phyloP scores from a whole-genome alignment of 2,329 filamentous ascomycete species.

The Knoxdaviesia capensis region DNA sequence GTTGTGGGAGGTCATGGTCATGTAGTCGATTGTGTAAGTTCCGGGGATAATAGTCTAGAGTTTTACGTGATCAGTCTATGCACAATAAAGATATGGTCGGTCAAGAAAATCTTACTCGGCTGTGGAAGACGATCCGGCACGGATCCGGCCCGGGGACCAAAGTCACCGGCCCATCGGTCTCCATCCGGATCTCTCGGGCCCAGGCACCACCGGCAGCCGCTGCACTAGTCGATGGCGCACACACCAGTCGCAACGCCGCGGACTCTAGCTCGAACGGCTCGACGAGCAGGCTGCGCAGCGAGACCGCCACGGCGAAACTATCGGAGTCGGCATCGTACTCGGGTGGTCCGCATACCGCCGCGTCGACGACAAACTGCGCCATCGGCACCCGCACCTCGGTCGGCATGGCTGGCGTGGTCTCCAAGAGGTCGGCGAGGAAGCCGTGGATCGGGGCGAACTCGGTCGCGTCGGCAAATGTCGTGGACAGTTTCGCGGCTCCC shows the following conservation, averaged over 20 bases:
- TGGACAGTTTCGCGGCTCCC: too few species aligned
- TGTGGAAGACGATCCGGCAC: conserved; percentile 17
- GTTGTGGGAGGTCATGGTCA: conserved; percentile 44
- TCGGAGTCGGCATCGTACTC: conserved; percentile 52
- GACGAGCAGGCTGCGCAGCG: conserved; percentile 50
- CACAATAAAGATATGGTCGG: too few species aligned
- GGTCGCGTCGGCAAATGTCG: conserved; percentile 1
- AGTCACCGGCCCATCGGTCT: conserved; percentile 13
- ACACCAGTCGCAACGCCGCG: conserved; percentile 42
- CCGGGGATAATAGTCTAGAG: conserved; percentile 46
- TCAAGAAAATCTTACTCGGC: conserved; percentile 12
- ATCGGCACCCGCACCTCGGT: conserved; percentile 49
- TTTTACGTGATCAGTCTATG: too few species aligned
- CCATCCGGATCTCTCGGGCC: conserved; percentile 42
- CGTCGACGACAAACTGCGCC: conserved; percentile 50
- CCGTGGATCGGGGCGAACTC: conserved; percentile 22
- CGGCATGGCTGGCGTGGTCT: conserved; percentile 20
- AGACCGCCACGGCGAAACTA: conserved; percentile 51
- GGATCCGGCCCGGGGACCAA: conserved; percentile 15
- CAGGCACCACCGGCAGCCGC: too few species aligned
- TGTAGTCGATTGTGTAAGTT: conserved; percentile 52
- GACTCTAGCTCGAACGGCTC: conserved; percentile 48
- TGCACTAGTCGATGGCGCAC: conserved; percentile 8
- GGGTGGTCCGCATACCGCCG: conserved; percentile 48
- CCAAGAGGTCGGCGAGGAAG: conserved; percentile 25